Conservation (phyloP, 2,329 filamentous ascomycete species). For the Remersonia thermophila region DNA sequence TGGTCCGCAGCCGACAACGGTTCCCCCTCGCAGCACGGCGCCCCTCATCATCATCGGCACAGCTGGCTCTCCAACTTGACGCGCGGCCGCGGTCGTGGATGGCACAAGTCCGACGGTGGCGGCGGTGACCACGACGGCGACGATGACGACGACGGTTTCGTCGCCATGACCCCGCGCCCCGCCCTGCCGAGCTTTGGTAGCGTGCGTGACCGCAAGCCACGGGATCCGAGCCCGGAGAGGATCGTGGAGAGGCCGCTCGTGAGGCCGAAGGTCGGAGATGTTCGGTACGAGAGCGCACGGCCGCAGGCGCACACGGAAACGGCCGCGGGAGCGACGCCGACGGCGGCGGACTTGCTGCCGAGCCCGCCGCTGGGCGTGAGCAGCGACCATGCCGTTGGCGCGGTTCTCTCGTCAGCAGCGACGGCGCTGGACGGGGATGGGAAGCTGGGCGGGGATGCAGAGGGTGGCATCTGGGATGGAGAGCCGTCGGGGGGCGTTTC, state of each 20-base stretch:
- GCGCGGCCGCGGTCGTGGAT: slow-evolving; percentile 31
- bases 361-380: slow-evolving; percentile 33
- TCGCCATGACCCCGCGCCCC: slow-evolving; percentile 58
- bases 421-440: no score
- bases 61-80: slow-evolving; percentile 41
- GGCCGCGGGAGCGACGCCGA: slow-evolving; percentile 9
- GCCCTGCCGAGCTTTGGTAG: slow-evolving; percentile 65
- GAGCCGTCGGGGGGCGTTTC: no score
- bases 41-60: slow-evolving; percentile 28
- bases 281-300: no score
- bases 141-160: slow-evolving; percentile 44
- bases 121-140: no score
- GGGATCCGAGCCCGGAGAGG: slow-evolving; percentile 38
- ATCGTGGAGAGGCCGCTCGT: slow-evolving; percentile 44
- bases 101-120: no score
- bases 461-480: slow-evolving; percentile 22
- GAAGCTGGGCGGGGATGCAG: no score
- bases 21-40: slow-evolving; percentile 27
- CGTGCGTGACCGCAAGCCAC: slow-evolving; percentile 49
- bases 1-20: slow-evolving; percentile 25
- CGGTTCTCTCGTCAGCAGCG: slow-evolving; percentile 30
- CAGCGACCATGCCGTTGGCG: slow-evolving; percentile 46
- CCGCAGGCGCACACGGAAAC: no score
- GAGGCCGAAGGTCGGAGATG: slow-evolving; percentile 36
- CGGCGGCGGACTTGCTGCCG: slow-evolving; percentile 21